Conservation (phyloP, 2,329 filamentous ascomycete genomes). For the Sporothrix curviconia region DNA sequence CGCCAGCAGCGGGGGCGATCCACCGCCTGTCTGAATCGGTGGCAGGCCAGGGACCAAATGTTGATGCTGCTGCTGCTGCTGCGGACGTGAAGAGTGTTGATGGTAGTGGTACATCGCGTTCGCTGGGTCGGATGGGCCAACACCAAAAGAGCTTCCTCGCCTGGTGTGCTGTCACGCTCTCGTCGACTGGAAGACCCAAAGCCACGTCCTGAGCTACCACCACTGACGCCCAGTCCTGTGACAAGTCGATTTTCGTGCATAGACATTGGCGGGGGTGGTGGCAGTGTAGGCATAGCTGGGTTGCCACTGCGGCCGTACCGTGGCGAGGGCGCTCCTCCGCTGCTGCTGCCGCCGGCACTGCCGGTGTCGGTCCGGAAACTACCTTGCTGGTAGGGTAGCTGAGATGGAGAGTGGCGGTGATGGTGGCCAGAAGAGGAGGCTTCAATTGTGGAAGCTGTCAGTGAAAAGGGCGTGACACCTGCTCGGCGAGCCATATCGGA, state of each 20-base stretch:
- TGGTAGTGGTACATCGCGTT: conserved; percentile 25
- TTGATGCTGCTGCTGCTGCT: conserved; percentile 24
- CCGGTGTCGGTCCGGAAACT: conserved; percentile 34
- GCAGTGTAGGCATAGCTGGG: conserved; percentile 12
- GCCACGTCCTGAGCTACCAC: background rate
- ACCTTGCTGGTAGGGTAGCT: conserved; percentile 23
- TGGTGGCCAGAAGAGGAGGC: conserved; percentile 20
- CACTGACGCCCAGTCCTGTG: conserved; percentile 25
- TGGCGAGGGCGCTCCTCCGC: conserved; percentile 33
- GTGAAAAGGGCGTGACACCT: conserved; percentile 77
- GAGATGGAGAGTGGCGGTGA: conserved; percentile 33
- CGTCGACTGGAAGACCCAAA: background rate
- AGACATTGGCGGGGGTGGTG: conserved; percentile 15
- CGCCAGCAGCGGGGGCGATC: background rate
- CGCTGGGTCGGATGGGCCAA: conserved; percentile 10
- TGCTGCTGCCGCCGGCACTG: conserved; percentile 25
- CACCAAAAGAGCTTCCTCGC: background rate
- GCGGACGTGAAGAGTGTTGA: too few species aligned
- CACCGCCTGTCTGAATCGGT: conserved; percentile 40
- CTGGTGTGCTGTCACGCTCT: conserved; percentile 7
- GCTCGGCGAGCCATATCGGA: conserved; percentile 89
- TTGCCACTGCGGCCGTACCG: conserved; percentile 34
- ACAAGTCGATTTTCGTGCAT: conserved; percentile 22
- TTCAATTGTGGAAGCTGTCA: conserved; percentile 48
- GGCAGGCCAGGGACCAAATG: conserved; percentile 39